Evolutionary conservation across 176 grass and related monocot genomes (phyloP), one percentile per base, ranked within the genome.

Genomic region (Raddia guianensis): DNA sequence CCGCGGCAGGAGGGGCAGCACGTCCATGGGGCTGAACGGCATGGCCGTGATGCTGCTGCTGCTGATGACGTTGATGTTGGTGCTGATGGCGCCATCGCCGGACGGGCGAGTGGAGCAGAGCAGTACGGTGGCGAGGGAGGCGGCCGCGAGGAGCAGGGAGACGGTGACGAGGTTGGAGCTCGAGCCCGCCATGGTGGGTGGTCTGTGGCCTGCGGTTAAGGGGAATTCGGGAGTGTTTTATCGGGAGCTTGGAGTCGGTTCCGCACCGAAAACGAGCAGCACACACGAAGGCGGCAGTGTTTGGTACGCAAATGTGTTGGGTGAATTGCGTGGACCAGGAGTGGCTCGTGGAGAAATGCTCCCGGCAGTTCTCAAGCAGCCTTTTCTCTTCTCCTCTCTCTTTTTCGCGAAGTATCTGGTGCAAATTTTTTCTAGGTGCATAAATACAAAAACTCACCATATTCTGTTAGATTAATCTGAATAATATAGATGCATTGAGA

Each of bases 21-120:
- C 16, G 80, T 91, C 89, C 58, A 59, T 2, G 76, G 89, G 80
- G 72, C 81, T 83, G 85, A 84, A 84, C 58, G 89, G 89, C 54
- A 91, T 56, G 32, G 15, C 13, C 10, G 77, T 0, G n/a, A 33
- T 9, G 21, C 19, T 0, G n/a, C 13, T 13, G 10, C 37, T 40
- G 37, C 0, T 40, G 37, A 27, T 27, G 27, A 27, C 1, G 27
- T 27, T 9, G 21, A 14, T 0, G n/a, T 9, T 13, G 10, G 3
- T 40, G 37, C 37, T 40, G 1, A 40, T 40, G 37, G 37, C 37
- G 1, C 37, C 32, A 40, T 3, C 65, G 0, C 27, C 64, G 10
- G 18, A 53, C 8, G n/a, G 27, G 5, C 15, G 42, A 1, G 45
- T 48, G 48, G 82, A 43, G 4, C 18, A 33, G 72, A 81, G 18